Conservation (phyloP, 176 grass and related monocot genomes). For the Panicum miliaceum region DNA sequence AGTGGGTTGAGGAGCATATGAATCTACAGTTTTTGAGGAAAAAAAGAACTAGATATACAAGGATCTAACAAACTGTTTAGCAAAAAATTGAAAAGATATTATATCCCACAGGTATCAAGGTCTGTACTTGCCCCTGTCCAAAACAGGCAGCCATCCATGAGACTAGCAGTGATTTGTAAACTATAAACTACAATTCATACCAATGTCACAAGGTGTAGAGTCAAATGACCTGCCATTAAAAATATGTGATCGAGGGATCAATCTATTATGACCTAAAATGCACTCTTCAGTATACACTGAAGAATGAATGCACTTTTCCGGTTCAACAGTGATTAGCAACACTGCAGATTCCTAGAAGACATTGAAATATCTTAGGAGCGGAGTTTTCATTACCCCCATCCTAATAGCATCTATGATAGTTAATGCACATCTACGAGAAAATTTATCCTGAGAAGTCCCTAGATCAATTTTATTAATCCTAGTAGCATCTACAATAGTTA, state of each 20-base stretch:
- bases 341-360: neutral
- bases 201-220: neutral
- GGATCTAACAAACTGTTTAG: constrained; percentile 12
- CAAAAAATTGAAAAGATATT: constrained; percentile 4
- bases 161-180: neutral
- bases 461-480: neutral
- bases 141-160: neutral
- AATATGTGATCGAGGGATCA: neutral
- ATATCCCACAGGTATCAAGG: constrained; percentile 2
- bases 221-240: neutral
- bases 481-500: neutral
- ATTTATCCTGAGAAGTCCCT: neutral
- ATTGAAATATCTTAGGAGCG: neutral
- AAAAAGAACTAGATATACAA: neutral
- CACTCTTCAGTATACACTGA: neutral
- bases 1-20: neutral
- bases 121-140: neutral
- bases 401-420: neutral
- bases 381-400: neutral
- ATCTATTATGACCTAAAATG: neutral
- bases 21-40: neutral
- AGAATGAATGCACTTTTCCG: neutral
- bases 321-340: neutral
- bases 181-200: neutral
- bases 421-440: neutral